Conservation (phyloP, 2,329 filamentous ascomycete species). For the Xylariaceae sp. region DNA sequence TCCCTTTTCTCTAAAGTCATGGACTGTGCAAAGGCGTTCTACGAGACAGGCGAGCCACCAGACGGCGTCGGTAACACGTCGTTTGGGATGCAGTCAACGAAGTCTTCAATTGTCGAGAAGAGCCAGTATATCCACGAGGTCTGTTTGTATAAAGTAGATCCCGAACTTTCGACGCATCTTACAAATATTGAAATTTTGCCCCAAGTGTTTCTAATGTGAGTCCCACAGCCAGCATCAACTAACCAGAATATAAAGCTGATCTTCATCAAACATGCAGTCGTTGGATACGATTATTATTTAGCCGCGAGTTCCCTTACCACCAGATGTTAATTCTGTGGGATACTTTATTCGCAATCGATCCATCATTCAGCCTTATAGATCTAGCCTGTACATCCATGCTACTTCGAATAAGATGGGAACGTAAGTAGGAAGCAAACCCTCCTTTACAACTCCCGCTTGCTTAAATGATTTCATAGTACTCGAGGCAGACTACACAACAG, state of each 20-base stretch:
- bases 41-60: constrained; percentile 62
- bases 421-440: constrained; percentile 43
- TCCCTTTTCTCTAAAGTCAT: constrained; percentile 82
- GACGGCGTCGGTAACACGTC: constrained; percentile 23
- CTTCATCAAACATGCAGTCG: constrained; percentile 52
- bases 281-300: constrained; percentile 91
- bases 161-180: constrained; percentile 78
- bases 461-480: constrained; percentile 57
- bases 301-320: constrained; percentile 87
- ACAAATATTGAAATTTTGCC: constrained; percentile 85
- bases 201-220: constrained; percentile 91
- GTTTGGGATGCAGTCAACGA: constrained; percentile 36
- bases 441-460: constrained; percentile 1
- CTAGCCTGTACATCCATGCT: constrained; percentile 94
- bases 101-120: constrained; percentile 76
- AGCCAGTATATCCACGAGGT: constrained; percentile 86
- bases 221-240: constrained; percentile 1
- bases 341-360: constrained; percentile 81
- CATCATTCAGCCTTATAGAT: constrained; percentile 76
- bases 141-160: constrained; percentile 73
- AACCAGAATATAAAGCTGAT: neutral
- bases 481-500: constrained; percentile 82
- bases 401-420: constrained; percentile 83
- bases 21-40: constrained; percentile 82
- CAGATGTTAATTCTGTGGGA: constrained; percentile 88